These are phyloP conservation scores for Trifolium repens DNA, from an alignment of 306 rosid genomes.

Conservation along the genomic window DNA sequence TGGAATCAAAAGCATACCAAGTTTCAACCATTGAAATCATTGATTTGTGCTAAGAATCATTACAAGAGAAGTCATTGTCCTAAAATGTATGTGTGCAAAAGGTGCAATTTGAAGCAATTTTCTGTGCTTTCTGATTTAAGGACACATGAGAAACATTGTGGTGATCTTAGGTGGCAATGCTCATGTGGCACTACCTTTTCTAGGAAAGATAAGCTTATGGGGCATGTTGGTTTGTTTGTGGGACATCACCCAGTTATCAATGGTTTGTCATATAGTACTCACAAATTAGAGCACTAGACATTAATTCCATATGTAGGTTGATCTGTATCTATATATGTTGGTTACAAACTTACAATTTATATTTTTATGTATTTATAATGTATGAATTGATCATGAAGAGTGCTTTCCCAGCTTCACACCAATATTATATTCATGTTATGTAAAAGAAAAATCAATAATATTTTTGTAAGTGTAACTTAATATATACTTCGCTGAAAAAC, in stretches of 20 bases:
- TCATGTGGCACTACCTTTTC: slow-evolving; percentile 94
- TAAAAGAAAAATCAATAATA: too few relatives aligned
- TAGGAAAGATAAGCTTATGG: slow-evolving; percentile 93
- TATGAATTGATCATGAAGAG: slow-evolving; percentile 5
- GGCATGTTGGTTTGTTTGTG: slow-evolving; percentile 77
- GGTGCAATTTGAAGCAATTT: slow-evolving; percentile 83
- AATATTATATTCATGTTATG: too few relatives aligned
- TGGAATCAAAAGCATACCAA: slow-evolving; percentile 84
- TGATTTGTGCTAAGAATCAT: slow-evolving; percentile 94
- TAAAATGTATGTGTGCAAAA: slow-evolving; percentile 89
- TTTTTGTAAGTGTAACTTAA: too few relatives aligned
- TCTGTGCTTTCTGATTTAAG: slow-evolving; percentile 90
- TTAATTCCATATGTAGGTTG: not conserved
- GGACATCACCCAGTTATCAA: slow-evolving; percentile 63
- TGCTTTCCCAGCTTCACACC: not conserved
- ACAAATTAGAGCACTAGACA: not conserved
- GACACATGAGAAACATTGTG: slow-evolving; percentile 97
- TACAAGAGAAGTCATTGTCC: slow-evolving; percentile 96
- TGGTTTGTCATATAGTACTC: slow-evolving; percentile 21
- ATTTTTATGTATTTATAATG: not conserved
- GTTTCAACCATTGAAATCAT: slow-evolving; percentile 89
- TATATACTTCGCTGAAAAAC: too few relatives aligned
- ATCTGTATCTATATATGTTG: not conserved
- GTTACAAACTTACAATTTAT: not conserved
- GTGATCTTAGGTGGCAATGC: slow-evolving; percentile 84